These are phyloP conservation scores for Nowakowskiella sp. DNA, from an alignment of 192 early-diverging fungal species.

Conservation along the genomic window DNA sequence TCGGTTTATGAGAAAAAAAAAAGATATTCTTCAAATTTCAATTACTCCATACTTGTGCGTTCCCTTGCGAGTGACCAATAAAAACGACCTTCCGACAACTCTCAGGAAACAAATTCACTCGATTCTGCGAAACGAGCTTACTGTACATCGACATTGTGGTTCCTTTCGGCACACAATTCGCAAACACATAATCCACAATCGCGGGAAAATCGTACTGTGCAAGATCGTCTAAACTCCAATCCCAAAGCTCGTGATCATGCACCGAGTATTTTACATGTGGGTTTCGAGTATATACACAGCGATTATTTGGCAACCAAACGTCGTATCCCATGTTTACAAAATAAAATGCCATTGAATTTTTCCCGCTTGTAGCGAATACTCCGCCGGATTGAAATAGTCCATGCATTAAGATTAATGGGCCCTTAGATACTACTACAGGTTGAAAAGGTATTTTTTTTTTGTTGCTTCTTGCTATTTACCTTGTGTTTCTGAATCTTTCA, in stretches of 20 bases:
- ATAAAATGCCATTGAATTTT: conserved; percentile 22
- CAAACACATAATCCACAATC: conserved; percentile 14
- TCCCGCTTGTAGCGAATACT: conserved; percentile 18
- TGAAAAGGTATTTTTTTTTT: too few relatives aligned
- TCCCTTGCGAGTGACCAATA: conserved; percentile 33
- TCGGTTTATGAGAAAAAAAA: conserved; percentile 1
- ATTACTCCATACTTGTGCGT: conserved; percentile 17
- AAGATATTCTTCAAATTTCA: background rate
- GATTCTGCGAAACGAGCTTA: too few relatives aligned
- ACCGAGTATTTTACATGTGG: conserved; percentile 10
- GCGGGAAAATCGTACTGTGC: conserved; percentile 24
- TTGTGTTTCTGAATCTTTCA: too few relatives aligned
- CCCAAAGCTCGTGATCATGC: conserved; percentile 16
- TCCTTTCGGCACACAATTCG: conserved; percentile 7
- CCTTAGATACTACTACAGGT: too few relatives aligned
- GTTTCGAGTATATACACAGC: conserved; percentile 13
- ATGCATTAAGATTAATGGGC: conserved; percentile 27
- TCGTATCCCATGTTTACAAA: conserved; percentile 21
- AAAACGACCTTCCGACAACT: conserved; percentile 20
- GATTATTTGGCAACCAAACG: conserved; percentile 30
- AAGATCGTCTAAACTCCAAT: conserved; percentile 28
- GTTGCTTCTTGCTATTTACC: too few relatives aligned
- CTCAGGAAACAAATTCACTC: too few relatives aligned
- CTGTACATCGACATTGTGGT: too few relatives aligned
- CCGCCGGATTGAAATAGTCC: conserved; percentile 29